Percentiles rank a stretch among this genome's conserved stretches.
Evolutionary conservation across 768 basidiomycete genomes (phyloP).

Genomic region (Kwoniella mangroviensis): DNA sequence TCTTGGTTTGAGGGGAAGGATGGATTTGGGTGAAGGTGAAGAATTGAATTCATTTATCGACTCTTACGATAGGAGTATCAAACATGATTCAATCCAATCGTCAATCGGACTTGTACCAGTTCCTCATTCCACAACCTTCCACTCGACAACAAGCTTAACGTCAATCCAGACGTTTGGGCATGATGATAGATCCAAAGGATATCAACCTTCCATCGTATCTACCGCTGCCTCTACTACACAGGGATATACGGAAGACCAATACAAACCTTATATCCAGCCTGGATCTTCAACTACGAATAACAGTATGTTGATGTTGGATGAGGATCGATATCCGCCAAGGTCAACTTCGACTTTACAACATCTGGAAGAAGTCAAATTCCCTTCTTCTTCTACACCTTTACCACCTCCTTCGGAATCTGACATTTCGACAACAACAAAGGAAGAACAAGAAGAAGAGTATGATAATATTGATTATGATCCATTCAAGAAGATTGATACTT

Average conservation of each 20-base stretch:
- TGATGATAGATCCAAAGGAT: background rate
- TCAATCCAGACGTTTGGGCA: slow-evolving; percentile 7
- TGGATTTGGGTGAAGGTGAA: slow-evolving; percentile 2
- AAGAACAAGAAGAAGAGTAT: slow-evolving; percentile 3
- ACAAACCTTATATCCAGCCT: background rate
- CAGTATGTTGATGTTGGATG: slow-evolving; percentile 7
- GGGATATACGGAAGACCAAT: slow-evolving; percentile 13
- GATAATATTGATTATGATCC: slow-evolving; percentile 5
- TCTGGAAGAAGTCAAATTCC: slow-evolving; percentile 11
- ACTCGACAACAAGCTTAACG: background rate
- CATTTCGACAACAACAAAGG: background rate
- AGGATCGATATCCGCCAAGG: slow-evolving; percentile 1
- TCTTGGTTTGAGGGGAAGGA: background rate
- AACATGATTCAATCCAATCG: background rate
- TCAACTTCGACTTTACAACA: slow-evolving; percentile 5
- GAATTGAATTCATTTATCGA: slow-evolving; percentile 1
- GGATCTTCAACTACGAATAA: background rate
- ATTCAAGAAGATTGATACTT: slow-evolving; percentile 5
- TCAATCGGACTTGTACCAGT: background rate
- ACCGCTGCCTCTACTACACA: background rate
- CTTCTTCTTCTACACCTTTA: background rate
- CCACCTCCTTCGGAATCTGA: background rate
- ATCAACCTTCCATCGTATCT: slow-evolving; percentile 3
- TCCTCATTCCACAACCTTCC: background rate
- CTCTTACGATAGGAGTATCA: background rate